phyloP scores from a whole-genome alignment of 306 rosid genomes.

The Sicyos edulis region DNA sequence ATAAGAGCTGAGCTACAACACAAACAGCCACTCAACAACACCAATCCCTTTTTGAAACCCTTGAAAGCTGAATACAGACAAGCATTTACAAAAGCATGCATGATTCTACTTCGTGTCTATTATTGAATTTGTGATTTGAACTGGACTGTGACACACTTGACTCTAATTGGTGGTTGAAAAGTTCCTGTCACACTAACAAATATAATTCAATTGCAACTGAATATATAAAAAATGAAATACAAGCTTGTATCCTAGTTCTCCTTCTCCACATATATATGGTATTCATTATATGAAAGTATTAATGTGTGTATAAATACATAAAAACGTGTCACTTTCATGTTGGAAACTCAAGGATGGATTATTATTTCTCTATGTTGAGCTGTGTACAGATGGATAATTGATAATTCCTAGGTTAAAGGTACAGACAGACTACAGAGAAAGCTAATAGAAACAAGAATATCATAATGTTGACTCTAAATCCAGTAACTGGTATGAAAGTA shows the following conservation, averaged over 20 bases:
- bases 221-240: background rate
- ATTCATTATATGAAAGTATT: background rate
- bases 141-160: background rate
- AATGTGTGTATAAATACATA: background rate
- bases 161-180: conserved; percentile 10
- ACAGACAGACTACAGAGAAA: background rate
- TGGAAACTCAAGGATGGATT: background rate
- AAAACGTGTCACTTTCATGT: background rate
- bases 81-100: background rate
- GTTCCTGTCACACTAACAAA: background rate
- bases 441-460: background rate
- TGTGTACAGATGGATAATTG: background rate
- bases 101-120: conserved; percentile 13
- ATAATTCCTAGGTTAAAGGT: background rate
- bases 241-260: background rate
- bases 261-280: background rate
- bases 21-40: conserved; percentile 16
- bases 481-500: background rate
- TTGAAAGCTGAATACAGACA: conserved; percentile 15
- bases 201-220: background rate
- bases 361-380: background rate
- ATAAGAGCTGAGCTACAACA: conserved; percentile 11
- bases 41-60: background rate
- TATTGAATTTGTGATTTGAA: background rate
- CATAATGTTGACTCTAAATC: background rate